phyloP scores from a whole-genome alignment of 2,329 filamentous ascomycete genomes.

The Alternaria gansuensis region DNA sequence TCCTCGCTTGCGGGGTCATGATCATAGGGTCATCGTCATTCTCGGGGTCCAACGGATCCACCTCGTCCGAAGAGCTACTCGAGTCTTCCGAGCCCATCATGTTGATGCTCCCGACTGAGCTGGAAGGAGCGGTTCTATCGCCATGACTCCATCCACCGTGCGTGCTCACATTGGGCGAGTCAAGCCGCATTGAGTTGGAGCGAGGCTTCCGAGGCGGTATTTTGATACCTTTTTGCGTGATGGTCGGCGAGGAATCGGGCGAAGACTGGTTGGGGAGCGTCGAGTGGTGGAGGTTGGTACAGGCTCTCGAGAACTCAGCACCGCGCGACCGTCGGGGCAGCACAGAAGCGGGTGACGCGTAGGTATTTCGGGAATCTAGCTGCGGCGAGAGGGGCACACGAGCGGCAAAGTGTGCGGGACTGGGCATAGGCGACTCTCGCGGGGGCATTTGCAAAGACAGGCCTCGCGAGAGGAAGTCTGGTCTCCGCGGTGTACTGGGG shows the following conservation, averaged over 20 bases:
- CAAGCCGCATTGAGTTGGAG: conserved; percentile 57
- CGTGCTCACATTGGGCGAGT: conserved; percentile 70
- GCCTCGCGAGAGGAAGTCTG: conserved; percentile 69
- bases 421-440: conserved; percentile 58
- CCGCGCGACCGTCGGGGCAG: conserved; percentile 88
- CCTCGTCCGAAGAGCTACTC: conserved; percentile 69
- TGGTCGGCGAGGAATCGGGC: conserved; percentile 88
- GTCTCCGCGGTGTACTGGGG: conserved; percentile 72
- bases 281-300: conserved; percentile 93
- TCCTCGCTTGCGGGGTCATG: conserved; percentile 80
- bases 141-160: conserved; percentile 71
- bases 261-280: conserved; percentile 88
- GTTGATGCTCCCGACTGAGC: conserved; percentile 81
- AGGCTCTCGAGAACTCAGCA: conserved; percentile 90
- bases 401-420: conserved; percentile 63
- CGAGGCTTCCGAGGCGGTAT: conserved; percentile 65
- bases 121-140: conserved; percentile 63
- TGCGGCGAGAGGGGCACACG: conserved; percentile 81
- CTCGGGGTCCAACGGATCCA: conserved; percentile 59
- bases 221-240: conserved; percentile 72
- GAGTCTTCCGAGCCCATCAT: conserved; percentile 83
- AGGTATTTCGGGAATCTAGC: conserved; percentile 82
- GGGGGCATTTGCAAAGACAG: conserved; percentile 76
- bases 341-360: conserved; percentile 82
- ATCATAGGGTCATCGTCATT: conserved; percentile 74